Evolutionary conservation across 169 alveolate genomes (phyloP), one percentile per base, ranked within the genome.

Genomic region (Plasmodium vivax): DNA sequence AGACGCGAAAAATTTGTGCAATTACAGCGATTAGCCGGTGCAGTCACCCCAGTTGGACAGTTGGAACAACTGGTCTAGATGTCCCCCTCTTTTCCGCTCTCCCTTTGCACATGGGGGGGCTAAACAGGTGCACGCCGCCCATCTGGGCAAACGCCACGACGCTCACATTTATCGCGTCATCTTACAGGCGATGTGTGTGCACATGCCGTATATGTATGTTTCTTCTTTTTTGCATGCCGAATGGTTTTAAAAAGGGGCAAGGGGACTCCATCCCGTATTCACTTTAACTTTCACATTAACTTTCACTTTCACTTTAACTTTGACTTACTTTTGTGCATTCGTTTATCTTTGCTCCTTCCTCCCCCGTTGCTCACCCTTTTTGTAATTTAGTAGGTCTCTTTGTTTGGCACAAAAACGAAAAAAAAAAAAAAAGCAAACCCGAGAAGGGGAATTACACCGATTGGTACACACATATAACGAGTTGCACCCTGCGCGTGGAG

Each of bases 1-100:
- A 43, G 80, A 54, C 80, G 32, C 62, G 30, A 51, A 85, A 85
- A 85, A 85, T 27, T 75, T 85, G 93, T 85, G 62, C 56, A 85
- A 45, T 51, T 85, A 85, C 68, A 85, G 93, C 71, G 93, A 85
- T 32, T 85, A 75, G 36, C 41, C 56, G 45, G 8, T 0, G 9
- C 45, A 38, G 45, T 5, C 6, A 38, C 1, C 45, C 45, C 45
- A 23, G 27, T 23, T 23, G 27, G 27, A 23, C 27, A 45, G 23
- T 58, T 58, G 74, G 74, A 19, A 1, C 23, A 62, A 62, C 34
- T 62, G 34, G 36, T 62, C 14, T 7, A 62, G 6, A 6, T 56
- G 27, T 56, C 72, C 34, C 38, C 38, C 36, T 6, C 19, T 62
- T 62, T 62, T 5, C 14, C 75, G 75, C 75, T n/a, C 75, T 62